Base-by-base conservation (phyloP, 2,329 filamentous ascomycete species). In the Mycocentrospora acerina region DNA sequence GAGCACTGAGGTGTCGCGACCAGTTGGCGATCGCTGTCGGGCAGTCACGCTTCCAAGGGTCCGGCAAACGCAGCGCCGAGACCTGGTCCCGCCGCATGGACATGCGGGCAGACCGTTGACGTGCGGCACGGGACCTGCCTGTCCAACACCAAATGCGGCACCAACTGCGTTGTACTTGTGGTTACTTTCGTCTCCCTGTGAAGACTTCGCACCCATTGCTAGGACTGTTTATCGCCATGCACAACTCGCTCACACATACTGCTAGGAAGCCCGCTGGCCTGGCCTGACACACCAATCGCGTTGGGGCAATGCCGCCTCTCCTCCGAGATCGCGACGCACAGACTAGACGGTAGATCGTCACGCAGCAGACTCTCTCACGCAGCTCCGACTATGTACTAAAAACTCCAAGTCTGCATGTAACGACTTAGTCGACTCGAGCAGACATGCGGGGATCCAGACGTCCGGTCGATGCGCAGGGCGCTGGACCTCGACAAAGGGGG, bases 241-340 rank as follows among this genome's bases (percentile, higher is more conserved):
- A n/a, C n/a, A n/a, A n/a, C n/a, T n/a, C n/a, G n/a, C n/a, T n/a
- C n/a, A n/a, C n/a, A n/a, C n/a, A n/a, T n/a, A n/a, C n/a, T n/a
- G n/a, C n/a, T n/a, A n/a, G 19, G 5, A 22, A 6, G 19, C 19
- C 9, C 9, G 19, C 19, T 22, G 19, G 8, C 33, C n/a, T 22
- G n/a, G n/a, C n/a, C n/a, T n/a, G n/a, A n/a, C n/a, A 42, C 34
- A 33, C 55, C 53, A 58, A 58, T 58, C 43, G 46, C 45, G 42
- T 29, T 29, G 32, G 32, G 40, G 48, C 40, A 56, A 53, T 48
- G 46, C 55, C 55, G 53, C 55, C 48, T 44, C 53, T 56, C 50
- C 41, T 42, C 55, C 55, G 55, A 54, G 29, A 35, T 33, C 42
- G 38, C 37, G 33, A 42, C 40, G 30, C 31, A 17, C 17, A 18